Evolutionary conservation across 768 basidiomycete genomes (phyloP).

Genomic region (Exsudoporus frostii): DNA sequence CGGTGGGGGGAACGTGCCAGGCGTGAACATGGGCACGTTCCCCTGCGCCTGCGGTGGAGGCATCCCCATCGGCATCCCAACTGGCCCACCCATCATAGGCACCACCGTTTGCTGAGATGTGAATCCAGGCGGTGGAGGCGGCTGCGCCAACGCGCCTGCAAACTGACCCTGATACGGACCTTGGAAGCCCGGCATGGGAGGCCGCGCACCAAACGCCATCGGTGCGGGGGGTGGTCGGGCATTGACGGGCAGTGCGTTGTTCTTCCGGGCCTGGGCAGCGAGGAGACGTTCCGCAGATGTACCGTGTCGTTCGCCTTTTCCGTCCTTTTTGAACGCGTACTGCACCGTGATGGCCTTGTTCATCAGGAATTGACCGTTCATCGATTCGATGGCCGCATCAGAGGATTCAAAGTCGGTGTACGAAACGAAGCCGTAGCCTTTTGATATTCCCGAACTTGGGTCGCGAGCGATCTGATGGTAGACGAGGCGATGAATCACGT

Average conservation of each 20-base stretch:
- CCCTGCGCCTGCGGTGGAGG: constrained; percentile 32
- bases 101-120: constrained; percentile 68
- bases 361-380: constrained; percentile 98
- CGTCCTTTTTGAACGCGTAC: constrained; percentile 99
- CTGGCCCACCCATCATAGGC: constrained; percentile 34
- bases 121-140: constrained; percentile 79
- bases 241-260: constrained; percentile 81
- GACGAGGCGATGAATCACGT: not conserved
- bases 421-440: constrained; percentile 96
- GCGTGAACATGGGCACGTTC: constrained; percentile 46
- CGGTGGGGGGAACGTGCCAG: constrained; percentile 53
- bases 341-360: constrained; percentile 97
- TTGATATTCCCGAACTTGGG: constrained; percentile 76
- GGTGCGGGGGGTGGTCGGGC: constrained; percentile 74
- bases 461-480: constrained; percentile 86
- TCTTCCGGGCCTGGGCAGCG: constrained; percentile 93
- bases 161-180: constrained; percentile 90
- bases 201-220: constrained; percentile 65
- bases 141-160: constrained; percentile 80
- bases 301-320: constrained; percentile 96
- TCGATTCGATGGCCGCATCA: constrained; percentile 92
- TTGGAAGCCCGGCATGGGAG: constrained; percentile 67
- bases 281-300: constrained; percentile 95
- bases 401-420: constrained; percentile 98
- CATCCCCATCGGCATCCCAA: constrained; percentile 35